Conservation (phyloP, 768 basidiomycete species). For the Tulasnella sp. region DNA sequence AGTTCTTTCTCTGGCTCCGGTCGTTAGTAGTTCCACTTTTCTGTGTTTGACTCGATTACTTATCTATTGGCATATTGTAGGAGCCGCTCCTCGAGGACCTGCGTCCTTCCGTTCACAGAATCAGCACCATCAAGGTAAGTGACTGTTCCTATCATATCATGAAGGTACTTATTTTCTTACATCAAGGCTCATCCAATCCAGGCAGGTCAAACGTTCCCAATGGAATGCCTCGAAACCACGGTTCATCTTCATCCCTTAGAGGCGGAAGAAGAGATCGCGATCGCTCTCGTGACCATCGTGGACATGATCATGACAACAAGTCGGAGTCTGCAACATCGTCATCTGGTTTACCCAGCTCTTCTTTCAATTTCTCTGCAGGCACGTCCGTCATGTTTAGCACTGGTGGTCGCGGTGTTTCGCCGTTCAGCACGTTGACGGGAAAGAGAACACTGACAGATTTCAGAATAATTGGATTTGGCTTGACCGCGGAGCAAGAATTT, state of each 20-base stretch:
- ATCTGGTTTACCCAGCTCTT: slow-evolving; percentile 1
- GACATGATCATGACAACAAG: neutral
- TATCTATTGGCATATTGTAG: too few relatives aligned
- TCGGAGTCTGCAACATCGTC: neutral
- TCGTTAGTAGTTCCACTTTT: neutral
- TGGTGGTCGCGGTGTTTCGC: slow-evolving; percentile 18
- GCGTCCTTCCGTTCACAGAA: neutral
- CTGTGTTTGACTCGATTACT: neutral
- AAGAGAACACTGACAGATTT: slow-evolving; percentile 93
- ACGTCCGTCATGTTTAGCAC: slow-evolving; percentile 14
- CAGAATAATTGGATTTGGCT: slow-evolving; percentile 62
- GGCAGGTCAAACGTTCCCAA: slow-evolving; percentile 1
- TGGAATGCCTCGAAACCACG: neutral
- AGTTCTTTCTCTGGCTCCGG: neutral
- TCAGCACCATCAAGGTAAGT: neutral
- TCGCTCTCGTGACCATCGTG: neutral
- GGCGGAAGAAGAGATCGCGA: neutral
- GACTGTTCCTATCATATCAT: neutral
- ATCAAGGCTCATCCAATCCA: slow-evolving; percentile 3
- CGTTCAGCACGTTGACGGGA: slow-evolving; percentile 30
- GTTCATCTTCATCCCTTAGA: neutral
- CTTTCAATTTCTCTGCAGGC: slow-evolving; percentile 13
- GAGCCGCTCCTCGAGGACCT: slow-evolving; percentile 6
- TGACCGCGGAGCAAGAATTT: slow-evolving; percentile 27
- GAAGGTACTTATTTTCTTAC: too few relatives aligned